Conservation (phyloP, 768 basidiomycete species). For the Lentinus brumalis region DNA sequence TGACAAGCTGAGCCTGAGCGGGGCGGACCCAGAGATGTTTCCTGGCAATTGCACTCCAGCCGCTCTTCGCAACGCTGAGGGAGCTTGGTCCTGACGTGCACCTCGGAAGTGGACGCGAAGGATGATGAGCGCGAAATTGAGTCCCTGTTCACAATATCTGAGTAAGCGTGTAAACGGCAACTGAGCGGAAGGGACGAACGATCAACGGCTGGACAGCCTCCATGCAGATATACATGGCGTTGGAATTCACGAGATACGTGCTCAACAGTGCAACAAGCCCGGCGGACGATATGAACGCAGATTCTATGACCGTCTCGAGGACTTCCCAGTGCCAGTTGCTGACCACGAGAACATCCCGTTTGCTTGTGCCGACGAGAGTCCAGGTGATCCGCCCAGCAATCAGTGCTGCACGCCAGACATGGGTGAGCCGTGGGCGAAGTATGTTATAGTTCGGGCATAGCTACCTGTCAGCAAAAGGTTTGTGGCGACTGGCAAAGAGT, state of each 20-base stretch:
- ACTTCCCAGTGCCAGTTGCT: constrained; percentile 13
- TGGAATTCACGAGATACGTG: constrained; percentile 17
- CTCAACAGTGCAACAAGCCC: constrained; percentile 11
- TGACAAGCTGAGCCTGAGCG: no score
- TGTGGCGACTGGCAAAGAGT: constrained; percentile 11
- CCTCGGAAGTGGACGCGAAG: no score
- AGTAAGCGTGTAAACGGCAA: no score
- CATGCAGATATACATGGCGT: constrained; percentile 9
- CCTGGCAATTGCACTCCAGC: no score
- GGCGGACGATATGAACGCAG: constrained; percentile 11
- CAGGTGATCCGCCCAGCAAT: constrained; percentile 19
- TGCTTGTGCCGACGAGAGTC: constrained; percentile 4
- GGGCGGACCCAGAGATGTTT: no score
- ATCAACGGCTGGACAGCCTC: constrained; percentile 18
- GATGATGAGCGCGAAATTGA: no score
- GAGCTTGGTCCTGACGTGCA: no score
- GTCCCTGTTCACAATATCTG: no score
- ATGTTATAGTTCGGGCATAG: not conserved
- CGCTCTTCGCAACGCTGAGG: no score
- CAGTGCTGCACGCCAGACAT: not conserved
- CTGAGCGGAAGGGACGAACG: constrained; percentile 2
- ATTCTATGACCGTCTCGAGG: constrained; percentile 16
- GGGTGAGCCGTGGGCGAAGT: not conserved
- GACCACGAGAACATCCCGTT: not conserved
- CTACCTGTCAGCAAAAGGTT: constrained; percentile 12